These are phyloP conservation scores for Eucalyptus paniculata DNA, from an alignment of 345 rosid species.

Conservation along the genomic window DNA sequence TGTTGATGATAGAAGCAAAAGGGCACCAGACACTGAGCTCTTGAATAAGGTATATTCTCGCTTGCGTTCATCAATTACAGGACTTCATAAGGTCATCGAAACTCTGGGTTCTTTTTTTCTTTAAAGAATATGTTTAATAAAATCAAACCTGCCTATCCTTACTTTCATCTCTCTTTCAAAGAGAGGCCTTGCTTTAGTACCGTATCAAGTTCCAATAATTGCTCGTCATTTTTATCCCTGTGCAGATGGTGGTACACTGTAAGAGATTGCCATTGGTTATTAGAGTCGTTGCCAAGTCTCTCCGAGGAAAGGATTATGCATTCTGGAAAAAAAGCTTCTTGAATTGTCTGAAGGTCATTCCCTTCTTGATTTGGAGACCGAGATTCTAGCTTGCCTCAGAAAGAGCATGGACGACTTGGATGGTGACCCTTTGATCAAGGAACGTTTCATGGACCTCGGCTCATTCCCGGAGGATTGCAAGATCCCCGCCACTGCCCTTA, in stretches of 20 bases:
- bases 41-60: neutral
- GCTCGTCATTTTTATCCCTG: neutral
- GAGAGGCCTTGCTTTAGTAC: neutral
- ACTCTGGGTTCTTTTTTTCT: neutral
- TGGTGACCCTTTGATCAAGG: neutral
- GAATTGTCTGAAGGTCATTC: constrained; percentile 11
- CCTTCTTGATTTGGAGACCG: neutral
- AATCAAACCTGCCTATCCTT: neutral
- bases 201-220: neutral
- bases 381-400: constrained; percentile 22
- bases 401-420: constrained; percentile 33
- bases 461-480: constrained; percentile 45
- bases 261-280: constrained; percentile 48
- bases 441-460: constrained; percentile 49
- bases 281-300: constrained; percentile 36
- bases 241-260: constrained; percentile 42
- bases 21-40: neutral
- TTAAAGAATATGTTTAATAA: neutral
- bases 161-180: neutral
- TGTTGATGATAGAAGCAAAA: neutral
- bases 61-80: neutral
- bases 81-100: neutral
- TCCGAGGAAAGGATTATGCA: constrained; percentile 7
- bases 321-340: constrained; percentile 15
- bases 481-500: constrained; percentile 28